phyloP scores from a whole-genome alignment of 805 yeast species.

The Nakazawaea laoshanensis region DNA sequence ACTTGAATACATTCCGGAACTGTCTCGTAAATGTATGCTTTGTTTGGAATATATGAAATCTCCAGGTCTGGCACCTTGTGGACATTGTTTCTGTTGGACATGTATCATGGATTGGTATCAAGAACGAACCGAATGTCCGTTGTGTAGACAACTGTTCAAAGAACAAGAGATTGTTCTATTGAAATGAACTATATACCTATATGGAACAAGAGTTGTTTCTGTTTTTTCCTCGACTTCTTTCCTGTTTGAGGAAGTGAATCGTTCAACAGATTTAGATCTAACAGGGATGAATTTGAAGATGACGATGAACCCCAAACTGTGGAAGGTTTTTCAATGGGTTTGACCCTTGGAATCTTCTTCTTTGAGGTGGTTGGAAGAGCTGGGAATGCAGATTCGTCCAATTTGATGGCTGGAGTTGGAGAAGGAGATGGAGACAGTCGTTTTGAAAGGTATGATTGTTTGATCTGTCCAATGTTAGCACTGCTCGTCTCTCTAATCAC shows the following conservation, averaged over 20 bases:
- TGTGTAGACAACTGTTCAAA: constrained; percentile 67
- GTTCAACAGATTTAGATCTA: constrained; percentile 16
- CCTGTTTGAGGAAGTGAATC: constrained; percentile 15
- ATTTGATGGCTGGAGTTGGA: constrained; percentile 11
- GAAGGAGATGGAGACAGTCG: constrained; percentile 13
- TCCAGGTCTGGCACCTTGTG: constrained; percentile 85
- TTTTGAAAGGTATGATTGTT: constrained; percentile 4
- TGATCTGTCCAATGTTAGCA: neutral
- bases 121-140: constrained; percentile 84
- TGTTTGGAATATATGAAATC: constrained; percentile 74
- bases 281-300: constrained; percentile 11
- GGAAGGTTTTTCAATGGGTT: constrained; percentile 27
- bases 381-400: constrained; percentile 35
- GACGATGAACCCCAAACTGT: constrained; percentile 23
- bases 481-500: constrained; percentile 4
- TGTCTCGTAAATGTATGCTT: constrained; percentile 72
- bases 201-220: constrained; percentile 45
- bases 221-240: constrained; percentile 34
- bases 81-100: constrained; percentile 89
- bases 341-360: constrained; percentile 51
- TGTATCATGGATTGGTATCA: constrained; percentile 87
- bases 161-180: constrained; percentile 54
- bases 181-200: constrained; percentile 31
- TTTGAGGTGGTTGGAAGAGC: constrained; percentile 28
- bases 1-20: constrained; percentile 62